phyloP scores from a whole-genome alignment of 805 yeast species.

The Teunomyces pallodes region DNA sequence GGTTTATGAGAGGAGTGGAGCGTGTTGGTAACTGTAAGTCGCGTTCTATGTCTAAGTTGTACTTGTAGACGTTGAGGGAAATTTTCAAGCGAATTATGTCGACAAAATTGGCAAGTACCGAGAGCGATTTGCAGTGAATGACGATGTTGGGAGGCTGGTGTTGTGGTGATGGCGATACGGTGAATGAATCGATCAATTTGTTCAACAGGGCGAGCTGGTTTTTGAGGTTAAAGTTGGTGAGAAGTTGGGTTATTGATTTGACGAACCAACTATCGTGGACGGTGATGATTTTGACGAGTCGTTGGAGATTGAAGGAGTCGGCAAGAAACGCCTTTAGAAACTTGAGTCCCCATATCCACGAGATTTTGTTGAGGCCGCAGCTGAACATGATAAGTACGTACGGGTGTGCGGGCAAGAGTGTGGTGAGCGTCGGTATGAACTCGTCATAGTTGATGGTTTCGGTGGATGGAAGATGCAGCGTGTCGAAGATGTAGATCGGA shows the following conservation, averaged over 20 bases:
- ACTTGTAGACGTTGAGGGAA: constrained; percentile 69
- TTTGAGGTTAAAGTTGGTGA: constrained; percentile 52
- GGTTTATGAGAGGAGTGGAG: constrained; percentile 19
- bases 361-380: constrained; percentile 68
- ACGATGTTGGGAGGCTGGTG: constrained; percentile 31
- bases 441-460: constrained; percentile 43
- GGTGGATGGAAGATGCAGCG: constrained; percentile 72
- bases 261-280: constrained; percentile 93
- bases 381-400: constrained; percentile 76
- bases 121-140: constrained; percentile 46
- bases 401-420: constrained; percentile 56
- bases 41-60: constrained; percentile 56
- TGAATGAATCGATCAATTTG: constrained; percentile 24
- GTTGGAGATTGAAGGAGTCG: constrained; percentile 44
- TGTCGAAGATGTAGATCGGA: constrained; percentile 80
- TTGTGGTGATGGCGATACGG: constrained; percentile 27
- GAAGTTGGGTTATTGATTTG: constrained; percentile 69
- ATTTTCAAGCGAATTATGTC: constrained; percentile 79
- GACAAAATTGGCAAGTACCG: constrained; percentile 56
- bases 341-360: constrained; percentile 69
- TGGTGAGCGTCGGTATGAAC: constrained; percentile 56
- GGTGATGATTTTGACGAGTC: constrained; percentile 60
- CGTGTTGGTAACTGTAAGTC: constrained; percentile 15
- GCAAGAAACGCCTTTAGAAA: constrained; percentile 57
- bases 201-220: constrained; percentile 27